phyloP scores from a whole-genome alignment of 345 rosid genomes.

The Aquilaria yunnanensis region DNA sequence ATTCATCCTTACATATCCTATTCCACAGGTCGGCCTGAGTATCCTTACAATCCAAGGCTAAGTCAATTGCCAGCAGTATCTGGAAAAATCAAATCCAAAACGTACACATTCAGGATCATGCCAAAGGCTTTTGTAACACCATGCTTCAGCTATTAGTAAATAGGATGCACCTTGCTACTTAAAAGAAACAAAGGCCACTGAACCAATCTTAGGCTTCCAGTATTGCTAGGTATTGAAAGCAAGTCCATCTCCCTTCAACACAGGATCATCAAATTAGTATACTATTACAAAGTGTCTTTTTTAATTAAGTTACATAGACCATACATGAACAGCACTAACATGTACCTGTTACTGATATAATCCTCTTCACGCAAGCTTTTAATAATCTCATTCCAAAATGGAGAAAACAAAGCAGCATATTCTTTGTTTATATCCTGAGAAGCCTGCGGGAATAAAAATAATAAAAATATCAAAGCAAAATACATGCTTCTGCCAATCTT shows the following conservation, averaged over 20 bases:
- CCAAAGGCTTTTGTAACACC: not conserved
- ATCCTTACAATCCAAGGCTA: slow-evolving; percentile 92
- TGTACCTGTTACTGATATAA: slow-evolving; percentile 82
- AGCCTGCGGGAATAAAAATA: slow-evolving; percentile 40
- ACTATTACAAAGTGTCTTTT: slow-evolving; percentile 4
- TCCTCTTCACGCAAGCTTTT: slow-evolving; percentile 97
- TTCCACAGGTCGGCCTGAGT: slow-evolving; percentile 74
- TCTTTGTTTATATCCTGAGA: slow-evolving; percentile 61
- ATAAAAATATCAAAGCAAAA: not conserved
- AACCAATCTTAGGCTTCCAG: slow-evolving; percentile 81
- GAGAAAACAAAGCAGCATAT: slow-evolving; percentile 86
- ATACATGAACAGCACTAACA: slow-evolving; percentile 7
- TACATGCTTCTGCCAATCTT: not conserved
- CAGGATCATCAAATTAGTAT: not conserved
- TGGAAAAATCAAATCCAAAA: slow-evolving; percentile 26
- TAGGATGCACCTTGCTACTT: slow-evolving; percentile 76
- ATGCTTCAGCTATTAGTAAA: slow-evolving; percentile 8
- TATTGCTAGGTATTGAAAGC: slow-evolving; percentile 89
- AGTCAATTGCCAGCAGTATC: slow-evolving; percentile 90
- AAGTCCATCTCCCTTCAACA: slow-evolving; percentile 90
- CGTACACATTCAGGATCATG: slow-evolving; percentile 13
- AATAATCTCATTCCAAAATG: slow-evolving; percentile 98
- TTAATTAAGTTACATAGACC: slow-evolving; percentile 1
- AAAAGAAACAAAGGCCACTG: slow-evolving; percentile 99
- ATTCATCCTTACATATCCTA: slow-evolving; percentile 82